Base-by-base conservation (phyloP, 2,329 filamentous ascomycete genomes). In the Myriosclerotinia curreyana region DNA sequence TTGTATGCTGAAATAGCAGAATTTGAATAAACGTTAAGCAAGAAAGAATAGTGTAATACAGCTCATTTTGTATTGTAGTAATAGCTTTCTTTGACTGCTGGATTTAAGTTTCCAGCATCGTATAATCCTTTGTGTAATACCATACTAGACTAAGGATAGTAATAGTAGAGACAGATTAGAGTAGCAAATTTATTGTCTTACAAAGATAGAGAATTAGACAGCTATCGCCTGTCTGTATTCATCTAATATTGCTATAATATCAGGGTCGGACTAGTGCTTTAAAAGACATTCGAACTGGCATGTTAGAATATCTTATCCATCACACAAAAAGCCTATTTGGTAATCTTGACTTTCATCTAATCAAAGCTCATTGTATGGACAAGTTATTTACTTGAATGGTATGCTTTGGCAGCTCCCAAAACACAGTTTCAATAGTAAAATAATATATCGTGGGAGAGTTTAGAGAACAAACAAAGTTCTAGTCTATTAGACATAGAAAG, bases 281-380 rank as follows among this genome's bases (percentile, higher is more conserved):
- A 12, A 14, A 42, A 28, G 14, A 40, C 9, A 15, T 17, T 11
- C 2, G 15, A 28, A 28, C 2, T 11, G 5, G 36, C 40, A 54
- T 40, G 0, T 28, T 7, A 14, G 11, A 1, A 11, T 20, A 1
- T 17, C 3, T 3, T 1, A 12, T 15, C 0, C 2, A 9, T 31
- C 31, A 2, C 44, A 3, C 25, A 12, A 14, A 5, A 14, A 11
- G 3, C 5, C 4, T 49, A 17, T 2, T 49, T 15, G 12, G 8
- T 15, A 7, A 17, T 8, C 15, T 15, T 15, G 5, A 49, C 12
- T 15, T 11, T 9, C 2, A 40, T 17, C n/a, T 17, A 15, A 25
- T 38, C 11, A 17, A 25, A 54, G 6, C 0, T 9, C 17, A 2
- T 2, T 25, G 9, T 15, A 17, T 17, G 9, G 8, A 1, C 25